A percentile compares a stretch with the other conserved stretches of the same genome.
Evolutionary conservation across 2,329 filamentous ascomycete genomes (phyloP).

Genomic region (Nectriaceae sp.): DNA sequence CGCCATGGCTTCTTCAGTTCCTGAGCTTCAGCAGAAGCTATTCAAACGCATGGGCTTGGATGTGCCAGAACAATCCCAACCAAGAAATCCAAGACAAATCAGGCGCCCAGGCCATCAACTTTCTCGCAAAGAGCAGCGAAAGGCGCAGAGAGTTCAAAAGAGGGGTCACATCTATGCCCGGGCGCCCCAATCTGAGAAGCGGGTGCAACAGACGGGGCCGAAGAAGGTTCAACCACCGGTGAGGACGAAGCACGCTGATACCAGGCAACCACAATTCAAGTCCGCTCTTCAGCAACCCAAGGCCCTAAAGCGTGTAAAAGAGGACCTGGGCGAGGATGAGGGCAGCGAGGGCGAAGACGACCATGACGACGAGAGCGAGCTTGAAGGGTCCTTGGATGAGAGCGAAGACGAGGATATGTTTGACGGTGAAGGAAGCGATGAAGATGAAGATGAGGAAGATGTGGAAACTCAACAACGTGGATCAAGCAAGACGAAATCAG

Average conservation of each 20-base stretch:
- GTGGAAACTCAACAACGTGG: constrained; percentile 11
- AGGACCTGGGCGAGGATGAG: constrained; percentile 27
- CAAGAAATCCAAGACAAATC: constrained; percentile 12
- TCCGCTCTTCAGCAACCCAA: background rate
- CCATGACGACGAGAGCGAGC: background rate
- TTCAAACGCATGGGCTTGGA: constrained; percentile 40
- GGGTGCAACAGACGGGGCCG: background rate
- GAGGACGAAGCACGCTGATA: background rate
- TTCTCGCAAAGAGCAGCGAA: constrained; percentile 66
- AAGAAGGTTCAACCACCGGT: background rate
- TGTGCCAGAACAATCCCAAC: constrained; percentile 22
- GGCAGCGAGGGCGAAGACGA: background rate
- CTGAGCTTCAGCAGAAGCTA: constrained; percentile 40
- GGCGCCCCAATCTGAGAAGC: constrained; percentile 13
- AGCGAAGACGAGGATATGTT: constrained; percentile 21
- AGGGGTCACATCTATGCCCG: constrained; percentile 45
- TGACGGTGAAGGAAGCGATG: constrained; percentile 24
- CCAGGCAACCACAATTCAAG: constrained; percentile 7
- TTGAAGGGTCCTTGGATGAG: constrained; percentile 5
- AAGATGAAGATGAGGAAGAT: constrained; percentile 27
- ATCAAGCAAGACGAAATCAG: constrained; percentile 27
- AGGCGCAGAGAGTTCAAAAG: constrained; percentile 64
- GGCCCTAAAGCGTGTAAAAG: constrained; percentile 1
- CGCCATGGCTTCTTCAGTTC: constrained; percentile 22
- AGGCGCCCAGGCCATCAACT: constrained; percentile 18